Percentiles rank a stretch among this genome's conserved stretches.
These are phyloP conservation scores for Myochromella boudieri DNA, from an alignment of 768 basidiomycete genomes.

Conservation along the genomic window DNA sequence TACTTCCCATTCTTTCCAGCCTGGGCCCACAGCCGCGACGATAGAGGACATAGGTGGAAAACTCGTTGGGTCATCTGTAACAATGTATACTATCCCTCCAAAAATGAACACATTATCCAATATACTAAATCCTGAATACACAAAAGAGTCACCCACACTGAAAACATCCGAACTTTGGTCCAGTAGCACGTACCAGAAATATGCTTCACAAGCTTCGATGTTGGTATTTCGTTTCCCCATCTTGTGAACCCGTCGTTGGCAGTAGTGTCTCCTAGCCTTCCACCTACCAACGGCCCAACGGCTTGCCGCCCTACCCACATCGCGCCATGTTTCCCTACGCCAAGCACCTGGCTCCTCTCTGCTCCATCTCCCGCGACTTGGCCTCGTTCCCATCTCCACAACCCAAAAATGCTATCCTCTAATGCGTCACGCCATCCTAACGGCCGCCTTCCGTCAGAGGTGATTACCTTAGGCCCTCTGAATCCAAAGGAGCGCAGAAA, in stretches of 20 bases:
- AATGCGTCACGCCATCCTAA: conserved; percentile 54
- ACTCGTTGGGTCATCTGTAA: conserved; percentile 61
- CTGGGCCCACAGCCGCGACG: conserved; percentile 37
- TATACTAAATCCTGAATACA: conserved; percentile 69
- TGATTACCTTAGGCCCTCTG: conserved; percentile 34
- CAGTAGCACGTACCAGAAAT: conserved; percentile 57
- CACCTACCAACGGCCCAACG: conserved; percentile 23
- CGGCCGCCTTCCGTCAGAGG: conserved; percentile 47
- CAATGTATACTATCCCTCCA: conserved; percentile 71
- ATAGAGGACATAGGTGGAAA: conserved; percentile 61
- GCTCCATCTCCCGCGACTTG: conserved; percentile 57
- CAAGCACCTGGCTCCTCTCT: conserved; percentile 44
- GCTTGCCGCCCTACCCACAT: conserved; percentile 40
- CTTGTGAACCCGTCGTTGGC: conserved; percentile 54
- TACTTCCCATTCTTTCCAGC: conserved; percentile 56
- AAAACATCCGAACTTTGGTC: too few species aligned
- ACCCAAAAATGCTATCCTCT: conserved; percentile 65
- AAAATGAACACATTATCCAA: conserved; percentile 79
- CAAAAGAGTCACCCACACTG: too few species aligned
- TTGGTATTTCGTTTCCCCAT: conserved; percentile 60
- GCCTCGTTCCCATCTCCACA: conserved; percentile 65
- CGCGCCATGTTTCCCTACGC: conserved; percentile 42
- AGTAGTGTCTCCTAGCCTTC: conserved; percentile 31
- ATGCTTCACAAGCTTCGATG: conserved; percentile 59
- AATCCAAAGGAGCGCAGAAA: conserved; percentile 41